Base-by-base conservation (phyloP, 805 yeast species). In the Blastobotrys chiropterorum region DNA sequence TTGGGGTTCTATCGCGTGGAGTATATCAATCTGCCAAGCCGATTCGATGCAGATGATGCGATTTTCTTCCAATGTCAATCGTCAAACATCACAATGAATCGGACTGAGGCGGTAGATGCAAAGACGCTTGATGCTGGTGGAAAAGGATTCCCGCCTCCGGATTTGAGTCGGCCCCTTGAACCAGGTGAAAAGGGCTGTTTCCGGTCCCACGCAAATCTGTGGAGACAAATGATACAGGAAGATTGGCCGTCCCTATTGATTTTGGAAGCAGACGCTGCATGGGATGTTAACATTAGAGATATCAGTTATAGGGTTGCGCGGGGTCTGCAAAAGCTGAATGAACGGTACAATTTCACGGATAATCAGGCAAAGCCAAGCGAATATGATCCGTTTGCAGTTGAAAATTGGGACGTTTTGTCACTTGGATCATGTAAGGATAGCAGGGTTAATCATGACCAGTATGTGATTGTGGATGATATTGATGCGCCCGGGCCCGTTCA, bases 251-350 rank as follows among this genome's bases (percentile, higher is more conserved):
- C 50, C 21, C 43, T 52, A 38, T 34, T 54, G 5, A 40, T 54
- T 6, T 30, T 54, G 47, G 57, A 54, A 34, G 56, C 52, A 8
- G 55, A 54, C 22, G 56, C 56, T 11, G 45, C 55, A 2, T 54
- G 56, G 53, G 57, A 54, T 30, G 19, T 44, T 21, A 45, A 52
- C 26, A 38, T 54, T 19, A 19, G 44, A 44, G 26, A 34, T 2
- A 26, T 22, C 13, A 51, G 38, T 41, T 22, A 16, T 4, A 47
- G 46, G 3, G 31, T 46, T 14, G 47, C 57, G 2, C 26, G 22
- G n/a, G 56, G 48, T 19, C 46, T 54, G 4, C 17, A 50, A 17
- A 38, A 54, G 26, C 41, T 53, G 13, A 50, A 46, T 22, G 7
- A 6, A 8, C 16, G 17, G 22, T 50, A 44, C 22, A 50, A 50